phyloP scores from a whole-genome alignment of 2,329 filamentous ascomycete species.

The Calonectria hawksworthii region DNA sequence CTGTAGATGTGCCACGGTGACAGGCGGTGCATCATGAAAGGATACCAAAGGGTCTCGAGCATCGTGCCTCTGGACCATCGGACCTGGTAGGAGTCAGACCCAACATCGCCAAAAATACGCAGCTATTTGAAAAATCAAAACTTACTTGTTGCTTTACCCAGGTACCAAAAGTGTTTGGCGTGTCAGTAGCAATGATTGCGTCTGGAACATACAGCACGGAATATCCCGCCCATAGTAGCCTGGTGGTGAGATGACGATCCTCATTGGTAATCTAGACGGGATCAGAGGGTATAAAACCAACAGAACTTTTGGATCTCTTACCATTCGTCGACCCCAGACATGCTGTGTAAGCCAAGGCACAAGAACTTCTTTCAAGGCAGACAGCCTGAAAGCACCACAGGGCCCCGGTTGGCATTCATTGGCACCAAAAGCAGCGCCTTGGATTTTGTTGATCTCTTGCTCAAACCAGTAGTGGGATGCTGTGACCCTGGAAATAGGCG shows the following conservation, averaged over 20 bases:
- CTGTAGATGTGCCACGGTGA: neutral
- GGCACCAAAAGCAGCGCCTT: conserved; percentile 4
- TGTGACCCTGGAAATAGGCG: neutral
- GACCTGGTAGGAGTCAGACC: neutral
- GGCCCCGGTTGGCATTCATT: conserved; percentile 4
- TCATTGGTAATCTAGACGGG: neutral
- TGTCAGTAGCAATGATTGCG: neutral
- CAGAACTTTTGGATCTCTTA: neutral
- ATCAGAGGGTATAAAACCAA: neutral
- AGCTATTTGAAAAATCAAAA: too few relatives aligned
- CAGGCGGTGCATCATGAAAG: neutral
- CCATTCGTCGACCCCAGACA: neutral
- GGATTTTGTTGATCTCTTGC: conserved; percentile 11
- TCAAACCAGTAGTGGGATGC: conserved; percentile 17
- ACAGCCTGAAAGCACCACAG: neutral
- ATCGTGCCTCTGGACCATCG: conserved; percentile 5
- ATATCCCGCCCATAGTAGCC: neutral
- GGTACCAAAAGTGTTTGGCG: neutral
- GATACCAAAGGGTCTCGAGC: neutral
- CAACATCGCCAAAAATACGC: fast-evolving
- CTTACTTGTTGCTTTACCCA: conserved; percentile 1
- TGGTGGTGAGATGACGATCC: neutral
- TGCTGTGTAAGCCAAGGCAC: neutral
- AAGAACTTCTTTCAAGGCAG: neutral
- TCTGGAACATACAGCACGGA: neutral